Evolutionary conservation across 1,284 basidiomycete genomes (phyloP).

Genomic region (Marasmius sp.): DNA sequence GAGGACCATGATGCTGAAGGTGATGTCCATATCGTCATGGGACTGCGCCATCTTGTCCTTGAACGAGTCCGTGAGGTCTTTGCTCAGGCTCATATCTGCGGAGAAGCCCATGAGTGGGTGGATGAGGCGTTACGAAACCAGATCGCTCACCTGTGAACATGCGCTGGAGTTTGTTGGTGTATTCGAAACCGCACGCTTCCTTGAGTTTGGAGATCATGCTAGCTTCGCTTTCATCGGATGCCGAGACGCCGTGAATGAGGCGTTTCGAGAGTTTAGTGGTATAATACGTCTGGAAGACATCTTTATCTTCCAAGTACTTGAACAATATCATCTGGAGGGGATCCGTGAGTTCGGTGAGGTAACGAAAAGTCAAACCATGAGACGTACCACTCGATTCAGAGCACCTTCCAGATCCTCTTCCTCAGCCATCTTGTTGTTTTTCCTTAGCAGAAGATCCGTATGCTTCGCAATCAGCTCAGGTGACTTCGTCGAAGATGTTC

Average conservation of each 20-base stretch:
- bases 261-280: slow-evolving; percentile 95
- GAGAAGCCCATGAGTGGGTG: slow-evolving; percentile 6
- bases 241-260: slow-evolving; percentile 89
- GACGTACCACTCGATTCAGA: slow-evolving; percentile 84
- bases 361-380: background rate
- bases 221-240: slow-evolving; percentile 95
- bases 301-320: slow-evolving; percentile 99
- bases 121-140: background rate
- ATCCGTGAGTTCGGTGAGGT: slow-evolving; percentile 6
- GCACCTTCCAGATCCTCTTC: slow-evolving; percentile 90
- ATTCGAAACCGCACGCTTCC: slow-evolving; percentile 98
- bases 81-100: slow-evolving; percentile 91
- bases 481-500: slow-evolving; percentile 81
- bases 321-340: slow-evolving; percentile 89
- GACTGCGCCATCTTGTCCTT: slow-evolving; percentile 91
- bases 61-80: slow-evolving; percentile 96
- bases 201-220: slow-evolving; percentile 99
- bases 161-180: slow-evolving; percentile 95
- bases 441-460: slow-evolving; percentile 87
- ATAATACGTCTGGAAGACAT: slow-evolving; percentile 99
- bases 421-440: slow-evolving; percentile 95
- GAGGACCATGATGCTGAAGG: slow-evolving; percentile 91
- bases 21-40: slow-evolving; percentile 84
- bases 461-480: slow-evolving; percentile 96
- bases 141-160: slow-evolving; percentile 88